A percentile compares a stretch with the other conserved stretches of the same genome.
phyloP scores from a whole-genome alignment of 805 yeast genomes.

The Starmerella etchellsii region DNA sequence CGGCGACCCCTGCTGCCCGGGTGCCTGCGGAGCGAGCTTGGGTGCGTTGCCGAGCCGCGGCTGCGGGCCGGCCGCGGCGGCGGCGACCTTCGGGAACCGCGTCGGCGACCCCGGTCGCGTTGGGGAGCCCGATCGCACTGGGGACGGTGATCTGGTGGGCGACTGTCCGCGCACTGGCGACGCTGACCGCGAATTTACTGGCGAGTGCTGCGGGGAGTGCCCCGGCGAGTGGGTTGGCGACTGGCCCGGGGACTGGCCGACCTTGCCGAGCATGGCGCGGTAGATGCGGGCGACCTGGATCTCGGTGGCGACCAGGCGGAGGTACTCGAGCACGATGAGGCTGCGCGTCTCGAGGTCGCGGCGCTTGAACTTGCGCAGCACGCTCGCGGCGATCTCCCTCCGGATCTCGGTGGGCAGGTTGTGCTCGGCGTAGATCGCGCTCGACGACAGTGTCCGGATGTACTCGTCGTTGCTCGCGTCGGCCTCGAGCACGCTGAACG shows the following conservation, averaged over 20 bases:
- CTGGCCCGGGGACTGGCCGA: conserved; percentile 3
- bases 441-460: conserved; percentile 33
- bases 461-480: conserved; percentile 36
- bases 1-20: too few relatives aligned
- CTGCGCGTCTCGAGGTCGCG: conserved; percentile 23
- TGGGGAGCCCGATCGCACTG: conserved; percentile 6
- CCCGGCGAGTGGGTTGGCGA: conserved; percentile 12
- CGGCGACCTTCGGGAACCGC: conserved; percentile 9
- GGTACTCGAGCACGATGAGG: conserved; percentile 38
- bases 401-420: conserved; percentile 31
- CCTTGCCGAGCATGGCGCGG: conserved; percentile 32
- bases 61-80: neutral
- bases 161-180: conserved; percentile 6
- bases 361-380: conserved; percentile 17
- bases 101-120: conserved; percentile 3
- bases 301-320: conserved; percentile 41
- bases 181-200: conserved; percentile 6
- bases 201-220: conserved; percentile 7
- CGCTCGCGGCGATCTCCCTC: conserved; percentile 31
- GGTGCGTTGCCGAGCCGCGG: conserved; percentile 7
- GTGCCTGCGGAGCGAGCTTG: conserved; percentile 9
- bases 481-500: conserved; percentile 33
- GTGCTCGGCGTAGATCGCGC: conserved; percentile 49
- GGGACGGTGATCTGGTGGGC: neutral
- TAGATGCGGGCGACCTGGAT: conserved; percentile 57